A percentile compares a stretch with the other conserved stretches of the same genome.
Conservation (phyloP, 345 rosid genomes). For the Eucalyptus albens region DNA sequence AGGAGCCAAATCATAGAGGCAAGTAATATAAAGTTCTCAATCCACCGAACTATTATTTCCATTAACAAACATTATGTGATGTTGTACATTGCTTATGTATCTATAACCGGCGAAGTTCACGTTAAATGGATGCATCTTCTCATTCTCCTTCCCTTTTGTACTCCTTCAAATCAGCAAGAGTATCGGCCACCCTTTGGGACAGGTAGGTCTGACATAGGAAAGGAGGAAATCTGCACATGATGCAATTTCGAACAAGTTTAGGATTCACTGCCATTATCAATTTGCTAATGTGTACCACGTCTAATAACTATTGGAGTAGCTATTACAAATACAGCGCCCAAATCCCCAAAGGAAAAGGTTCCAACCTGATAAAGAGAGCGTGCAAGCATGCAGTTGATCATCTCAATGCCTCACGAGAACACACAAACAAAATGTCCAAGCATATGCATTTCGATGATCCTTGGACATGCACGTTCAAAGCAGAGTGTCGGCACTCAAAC, state of each 20-base stretch:
- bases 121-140: neutral
- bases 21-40: too few relatives aligned
- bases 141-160: neutral
- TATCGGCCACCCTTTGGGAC: constrained; percentile 49
- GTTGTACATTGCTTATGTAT: neutral
- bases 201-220: constrained; percentile 52
- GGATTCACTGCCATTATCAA: neutral
- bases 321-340: neutral
- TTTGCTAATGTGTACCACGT: neutral
- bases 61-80: too few relatives aligned
- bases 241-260: neutral
- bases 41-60: too few relatives aligned
- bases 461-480: neutral
- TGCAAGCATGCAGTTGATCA: neutral
- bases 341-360: neutral
- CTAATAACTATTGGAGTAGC: neutral
- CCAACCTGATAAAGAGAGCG: neutral
- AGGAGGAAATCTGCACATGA: constrained; percentile 35
- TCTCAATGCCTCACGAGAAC: neutral
- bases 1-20: too few relatives aligned
- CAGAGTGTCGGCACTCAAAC: neutral
- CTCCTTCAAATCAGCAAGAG: neutral
- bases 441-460: neutral
- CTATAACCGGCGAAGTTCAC: neutral
- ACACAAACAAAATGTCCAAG: neutral